Percentiles rank a stretch among this genome's conserved stretches.
These are phyloP conservation scores for Tilletia horrida DNA, from an alignment of 1,284 basidiomycete genomes.

Conservation along the genomic window DNA sequence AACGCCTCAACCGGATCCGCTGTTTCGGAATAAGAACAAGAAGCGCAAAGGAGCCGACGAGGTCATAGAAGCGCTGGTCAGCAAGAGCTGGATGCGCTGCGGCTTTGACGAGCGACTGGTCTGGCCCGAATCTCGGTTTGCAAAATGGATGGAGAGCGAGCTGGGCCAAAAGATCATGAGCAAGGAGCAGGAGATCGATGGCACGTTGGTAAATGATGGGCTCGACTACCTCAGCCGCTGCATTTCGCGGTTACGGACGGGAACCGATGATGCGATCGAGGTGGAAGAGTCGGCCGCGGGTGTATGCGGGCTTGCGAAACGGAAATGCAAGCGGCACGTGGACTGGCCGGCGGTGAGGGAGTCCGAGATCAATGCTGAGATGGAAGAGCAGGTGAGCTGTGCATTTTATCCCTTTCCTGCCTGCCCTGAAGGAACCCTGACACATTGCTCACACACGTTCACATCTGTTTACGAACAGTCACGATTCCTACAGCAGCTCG, in stretches of 20 bases:
- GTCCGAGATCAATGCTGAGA: slow-evolving; percentile 27
- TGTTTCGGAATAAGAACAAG: slow-evolving; percentile 10
- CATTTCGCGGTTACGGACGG: not conserved
- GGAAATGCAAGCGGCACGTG: slow-evolving; percentile 32
- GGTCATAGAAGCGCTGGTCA: slow-evolving; percentile 14
- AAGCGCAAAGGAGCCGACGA: slow-evolving; percentile 14
- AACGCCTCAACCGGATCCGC: slow-evolving; percentile 3
- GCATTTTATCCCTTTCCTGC: not conserved
- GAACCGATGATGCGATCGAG: not conserved
- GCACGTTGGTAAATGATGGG: slow-evolving; percentile 22
- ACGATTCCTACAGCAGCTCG: not conserved
- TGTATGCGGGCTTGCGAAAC: slow-evolving; percentile 28
- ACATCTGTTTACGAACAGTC: too few relatives aligned
- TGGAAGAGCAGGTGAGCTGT: slow-evolving; percentile 18
- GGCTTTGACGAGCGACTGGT: slow-evolving; percentile 35
- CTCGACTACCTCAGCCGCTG: not conserved
- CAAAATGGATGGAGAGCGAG: slow-evolving; percentile 22
- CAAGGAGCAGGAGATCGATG: slow-evolving; percentile 24
- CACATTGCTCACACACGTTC: too few relatives aligned
- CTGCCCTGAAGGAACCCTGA: not conserved
- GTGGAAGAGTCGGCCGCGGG: not conserved
- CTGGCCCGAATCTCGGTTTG: slow-evolving; percentile 28
- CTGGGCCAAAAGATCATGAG: slow-evolving; percentile 24
- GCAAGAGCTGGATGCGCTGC: slow-evolving; percentile 28
- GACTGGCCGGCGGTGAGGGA: slow-evolving; percentile 36